Evolutionary conservation across 2,329 filamentous ascomycete species (phyloP).

Genomic region (Colletotrichum simmondsii): DNA sequence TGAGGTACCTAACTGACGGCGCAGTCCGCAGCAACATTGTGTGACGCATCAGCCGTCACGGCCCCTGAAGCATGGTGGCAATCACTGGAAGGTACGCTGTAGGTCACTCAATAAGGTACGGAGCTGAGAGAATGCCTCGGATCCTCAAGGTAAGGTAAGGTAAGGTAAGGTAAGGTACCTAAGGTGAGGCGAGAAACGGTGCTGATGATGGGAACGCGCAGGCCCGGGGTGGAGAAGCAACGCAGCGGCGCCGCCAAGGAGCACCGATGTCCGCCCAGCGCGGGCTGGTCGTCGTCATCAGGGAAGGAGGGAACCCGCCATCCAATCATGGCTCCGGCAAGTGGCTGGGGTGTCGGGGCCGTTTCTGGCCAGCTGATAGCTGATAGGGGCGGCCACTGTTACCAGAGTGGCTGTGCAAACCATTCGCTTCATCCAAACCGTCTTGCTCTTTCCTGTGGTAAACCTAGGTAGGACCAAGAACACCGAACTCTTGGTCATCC

Average conservation of each 20-base stretch:
- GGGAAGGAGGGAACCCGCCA: slow-evolving; percentile 8
- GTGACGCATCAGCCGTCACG: slow-evolving; percentile 24
- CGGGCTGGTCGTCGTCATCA: slow-evolving; percentile 33
- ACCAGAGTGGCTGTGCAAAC: slow-evolving; percentile 14
- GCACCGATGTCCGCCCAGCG: slow-evolving; percentile 31
- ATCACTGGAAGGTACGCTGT: neutral
- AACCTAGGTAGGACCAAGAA: neutral
- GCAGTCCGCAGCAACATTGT: neutral
- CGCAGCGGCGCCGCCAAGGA: slow-evolving; percentile 32
- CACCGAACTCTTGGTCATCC: neutral
- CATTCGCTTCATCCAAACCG: slow-evolving; percentile 20
- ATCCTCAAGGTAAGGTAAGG: too few species aligned
- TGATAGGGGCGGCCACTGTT: neutral
- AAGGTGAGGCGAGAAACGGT: neutral
- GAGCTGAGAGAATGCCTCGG: too few species aligned
- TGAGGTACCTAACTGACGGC: neutral
- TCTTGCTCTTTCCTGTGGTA: too few species aligned
- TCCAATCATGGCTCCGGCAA: slow-evolving; percentile 18
- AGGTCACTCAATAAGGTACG: too few species aligned
- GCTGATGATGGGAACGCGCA: neutral
- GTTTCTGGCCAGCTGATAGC: slow-evolving; percentile 17
- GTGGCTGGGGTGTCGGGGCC: slow-evolving; percentile 12
- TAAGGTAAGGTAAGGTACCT: too few species aligned
- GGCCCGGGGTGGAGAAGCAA: slow-evolving; percentile 25
- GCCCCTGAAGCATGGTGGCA: slow-evolving; percentile 13